Evolutionary conservation across 2,329 filamentous ascomycete species (phyloP), one percentile per base, ranked within the genome.

Genomic region (Allantophomopsis lycopodina): DNA sequence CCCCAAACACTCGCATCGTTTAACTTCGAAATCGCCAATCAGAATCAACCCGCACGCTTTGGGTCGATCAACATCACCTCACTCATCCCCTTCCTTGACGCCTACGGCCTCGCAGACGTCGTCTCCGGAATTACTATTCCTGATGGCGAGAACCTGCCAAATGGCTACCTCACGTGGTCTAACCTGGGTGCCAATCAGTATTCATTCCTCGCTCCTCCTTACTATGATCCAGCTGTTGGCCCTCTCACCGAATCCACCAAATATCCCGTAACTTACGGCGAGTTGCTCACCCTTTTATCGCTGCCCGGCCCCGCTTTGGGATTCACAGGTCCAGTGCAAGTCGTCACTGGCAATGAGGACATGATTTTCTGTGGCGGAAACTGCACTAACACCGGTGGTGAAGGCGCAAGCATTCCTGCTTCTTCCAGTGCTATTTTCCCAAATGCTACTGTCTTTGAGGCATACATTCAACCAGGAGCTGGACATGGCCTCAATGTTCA

Each of bases 361-460:
- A 42, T 69, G 10, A 66, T 70, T 5, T 80, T 74, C 54, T 81
- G 77, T 43, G 76, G 75, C 3, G 71, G 73, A 18, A 68, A 79
- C 54, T 80, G 75, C 57, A 50, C 60, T 3, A 59, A 55, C 15
- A 70, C 65, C 0, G 60, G 57, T 12, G 46, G 54, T 32, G 44
- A 32, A n/a, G 40, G 43, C 3, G 15, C 41, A 2, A 43, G 37
- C 4, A 39, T 49, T 31, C 53, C 62, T 1, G 48, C 56, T 6
- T 46, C 57, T 39, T 47, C 55, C 1, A 64, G 60, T 20, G 43
- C 18, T 20, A 42, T 38, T 32, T 52, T 50, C 35, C 48, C 46
- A 0, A 44, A 44, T 12, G 65, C 60, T 10, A 61, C 51, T 0
- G 53, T 55, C 0, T 76, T 79, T 49, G 60, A 70, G 42, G 59